phyloP scores from a whole-genome alignment of 2,329 filamentous ascomycete genomes.

The Rugonectria rugulosa region DNA sequence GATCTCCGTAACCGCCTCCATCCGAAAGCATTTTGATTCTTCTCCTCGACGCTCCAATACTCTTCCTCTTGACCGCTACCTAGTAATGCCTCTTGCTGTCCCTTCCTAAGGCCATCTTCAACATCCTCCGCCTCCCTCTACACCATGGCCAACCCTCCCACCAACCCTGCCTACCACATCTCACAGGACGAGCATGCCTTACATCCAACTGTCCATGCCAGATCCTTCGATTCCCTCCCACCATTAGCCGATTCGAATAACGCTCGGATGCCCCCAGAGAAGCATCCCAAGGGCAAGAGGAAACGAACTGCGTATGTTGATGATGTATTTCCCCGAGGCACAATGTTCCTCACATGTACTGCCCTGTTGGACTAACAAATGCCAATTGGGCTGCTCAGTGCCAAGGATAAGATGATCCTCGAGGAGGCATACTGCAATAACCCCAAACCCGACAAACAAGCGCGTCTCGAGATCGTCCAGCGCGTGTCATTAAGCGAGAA shows the following conservation, averaged over 20 bases:
- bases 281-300: constrained; percentile 67
- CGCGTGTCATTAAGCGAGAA: constrained; percentile 92
- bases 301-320: constrained; percentile 66
- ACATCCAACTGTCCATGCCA: constrained; percentile 36
- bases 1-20: too few relatives aligned
- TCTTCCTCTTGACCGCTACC: constrained; percentile 24
- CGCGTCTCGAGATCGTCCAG: constrained; percentile 83
- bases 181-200: constrained; percentile 36
- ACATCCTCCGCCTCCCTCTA: constrained; percentile 27
- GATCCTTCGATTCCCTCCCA: constrained; percentile 32
- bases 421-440: constrained; percentile 86
- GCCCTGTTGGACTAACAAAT: constrained; percentile 28
- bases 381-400: constrained; percentile 57
- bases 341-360: not conserved
- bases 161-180: constrained; percentile 30
- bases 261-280: constrained; percentile 40
- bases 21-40: too few relatives aligned
- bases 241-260: constrained; percentile 30
- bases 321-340: not conserved
- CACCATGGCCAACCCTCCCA: constrained; percentile 38
- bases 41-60: not conserved
- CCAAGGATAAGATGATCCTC: constrained; percentile 87
- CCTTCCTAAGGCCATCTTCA: constrained; percentile 36
- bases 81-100: constrained; percentile 38
- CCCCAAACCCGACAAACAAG: constrained; percentile 89